Evolutionary conservation across 2,329 filamentous ascomycete genomes (phyloP).

Genomic region (Dactylellina sp.): DNA sequence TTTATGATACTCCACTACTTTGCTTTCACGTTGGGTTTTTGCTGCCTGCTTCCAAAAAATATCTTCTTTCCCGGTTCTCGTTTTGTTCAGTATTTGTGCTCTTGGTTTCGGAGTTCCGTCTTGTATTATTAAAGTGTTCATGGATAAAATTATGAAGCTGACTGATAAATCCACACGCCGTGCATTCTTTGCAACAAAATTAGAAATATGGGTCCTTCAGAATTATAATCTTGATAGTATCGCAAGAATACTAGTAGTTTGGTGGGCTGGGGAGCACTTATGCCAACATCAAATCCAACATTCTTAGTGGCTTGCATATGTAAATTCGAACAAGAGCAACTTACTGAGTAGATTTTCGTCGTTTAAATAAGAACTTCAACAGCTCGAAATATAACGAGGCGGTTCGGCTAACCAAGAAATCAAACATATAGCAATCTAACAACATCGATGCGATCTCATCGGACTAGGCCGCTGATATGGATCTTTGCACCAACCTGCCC

Average conservation of each 20-base stretch:
- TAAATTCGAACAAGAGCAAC: not conserved
- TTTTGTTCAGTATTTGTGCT: conserved; percentile 2
- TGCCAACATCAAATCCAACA: not conserved
- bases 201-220: too few species aligned
- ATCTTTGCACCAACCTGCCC: too few species aligned
- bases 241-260: not conserved
- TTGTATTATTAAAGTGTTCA: conserved; percentile 19
- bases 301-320: not conserved
- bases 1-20: conserved; percentile 37
- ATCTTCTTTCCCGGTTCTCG: not conserved
- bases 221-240: not conserved
- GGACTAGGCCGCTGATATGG: not conserved
- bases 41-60: conserved; percentile 31
- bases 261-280: not conserved
- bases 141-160: conserved; percentile 26
- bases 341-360: not conserved
- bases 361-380: not conserved
- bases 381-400: not conserved
- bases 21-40: conserved; percentile 38
- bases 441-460: not conserved
- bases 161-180: not conserved
- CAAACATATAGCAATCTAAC: not conserved
- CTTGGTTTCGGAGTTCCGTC: conserved; percentile 23
- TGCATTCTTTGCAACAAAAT: not conserved
- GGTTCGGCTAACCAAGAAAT: not conserved